Evolutionary conservation across 306 rosid genomes (phyloP), one percentile per base, ranked within the genome.

Genomic region (Fragaria ananassa): DNA sequence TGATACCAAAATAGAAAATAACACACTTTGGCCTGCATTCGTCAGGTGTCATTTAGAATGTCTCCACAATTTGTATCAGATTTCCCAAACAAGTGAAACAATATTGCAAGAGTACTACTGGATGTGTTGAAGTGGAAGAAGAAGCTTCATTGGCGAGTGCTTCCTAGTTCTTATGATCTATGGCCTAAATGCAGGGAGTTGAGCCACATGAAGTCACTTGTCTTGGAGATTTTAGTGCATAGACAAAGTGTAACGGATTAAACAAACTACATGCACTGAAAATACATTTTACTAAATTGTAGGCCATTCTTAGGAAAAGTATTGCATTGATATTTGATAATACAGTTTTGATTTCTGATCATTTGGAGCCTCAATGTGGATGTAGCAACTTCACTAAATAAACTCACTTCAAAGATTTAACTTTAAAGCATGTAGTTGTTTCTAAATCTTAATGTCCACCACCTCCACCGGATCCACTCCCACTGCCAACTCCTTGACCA

Each of bases 401-500:
- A 23, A 23, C 25, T 23, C 25, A 14, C 44, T 62, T 62, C 44
- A 31, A 60, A 35, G 31, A 13, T 61, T 12, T 31, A 61, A 10
- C 68, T 0, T 34, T 7, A 34, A 34, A 35, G 69, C 25, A 64
- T 6, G 10, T 1, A 62, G 42, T 62, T 62, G 42, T 14, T 62
- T 62, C 42, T 31, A 62, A 29, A 31, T 7, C 63, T 70, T 74
- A 89, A 72, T 44, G 84, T 63, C 83, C 78, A 11, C 82, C 84
- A 0, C 90, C 86, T 4, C 79, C 82, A 0, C 91, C 86, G 0
- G 81, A 49, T 6, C 91, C 92, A 17, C 64, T 77, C 10, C 93
- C 93, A 37, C 82, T 77, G 6, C 90, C 92, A 41, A 81, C 44
- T 65, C 91, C 88, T 60, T 79, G 31, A 1, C 89, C 91, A 14